Evolutionary conservation across 2,329 filamentous ascomycete species (phyloP), one percentile per base, ranked within the genome.

Genomic region (Paraphaeosphaeria minitans): DNA sequence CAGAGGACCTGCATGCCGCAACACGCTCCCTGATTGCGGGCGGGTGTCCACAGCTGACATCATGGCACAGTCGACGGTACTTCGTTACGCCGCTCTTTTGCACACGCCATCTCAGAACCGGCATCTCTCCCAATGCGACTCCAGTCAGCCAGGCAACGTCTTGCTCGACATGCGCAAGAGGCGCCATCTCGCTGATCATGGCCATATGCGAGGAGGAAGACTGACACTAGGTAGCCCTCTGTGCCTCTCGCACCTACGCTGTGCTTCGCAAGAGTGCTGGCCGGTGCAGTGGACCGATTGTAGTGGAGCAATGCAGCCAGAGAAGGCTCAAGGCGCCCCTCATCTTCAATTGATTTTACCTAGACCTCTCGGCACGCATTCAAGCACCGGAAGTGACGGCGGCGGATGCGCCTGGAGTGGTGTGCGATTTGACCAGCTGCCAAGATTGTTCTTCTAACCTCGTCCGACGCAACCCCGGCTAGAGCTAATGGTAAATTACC

Each of bases 11-110:
- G n/a, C 33, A 41, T 51, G 33, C 33, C n/a, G 22, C 22, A 12
- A 12, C 4, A 14, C 22, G 2, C 12, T 24, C 33, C 29, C 16
- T 14, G 14, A 42, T 16, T 31, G 50, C 29, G 31, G n/a, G 24
- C 24, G 51, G 13, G n/a, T 24, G 50, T 27, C 51, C 51, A 45
- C 51, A 29, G 27, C 27, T 53, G 51, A 53, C 51, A 53, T 53
- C 51, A 53, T 46, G 24, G 51, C 22, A 46, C 51, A 53, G 46
- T n/a, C 37, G 46, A 4, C 19, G 29, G 29, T 49, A 35, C 46
- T 31, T 35, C 33, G 35, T 53, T 41, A 35, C 12, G 51, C 51
- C 12, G 13, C n/a, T 13, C n/a, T 33, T 27, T 13, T 21, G n/a
- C 39, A 22, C 41, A 21, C 51, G 51, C 41, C 37, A 53, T 53